These are phyloP conservation scores for Hypoxylon lienhwacheense DNA, from an alignment of 495 filamentous ascomycete species.

Conservation along the genomic window DNA sequence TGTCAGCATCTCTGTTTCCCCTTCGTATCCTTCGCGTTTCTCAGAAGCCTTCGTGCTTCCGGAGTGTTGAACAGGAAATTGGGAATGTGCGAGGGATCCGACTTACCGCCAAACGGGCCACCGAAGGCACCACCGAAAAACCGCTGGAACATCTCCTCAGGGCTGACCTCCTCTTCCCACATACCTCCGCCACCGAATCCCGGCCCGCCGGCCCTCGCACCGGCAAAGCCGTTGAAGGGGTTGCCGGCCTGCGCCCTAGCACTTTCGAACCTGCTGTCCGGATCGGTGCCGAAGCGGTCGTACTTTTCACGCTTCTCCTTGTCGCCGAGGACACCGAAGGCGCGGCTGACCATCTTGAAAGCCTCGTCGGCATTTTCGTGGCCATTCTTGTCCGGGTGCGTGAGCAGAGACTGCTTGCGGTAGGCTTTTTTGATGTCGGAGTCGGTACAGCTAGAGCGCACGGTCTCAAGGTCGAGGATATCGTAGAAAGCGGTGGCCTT, in stretches of 20 bases:
- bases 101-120: slow-evolving; percentile 62
- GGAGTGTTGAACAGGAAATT: too few species aligned
- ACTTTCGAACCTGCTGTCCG: slow-evolving; percentile 78
- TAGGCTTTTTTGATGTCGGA: slow-evolving; percentile 93
- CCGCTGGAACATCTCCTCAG: slow-evolving; percentile 92
- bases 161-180: slow-evolving; percentile 91
- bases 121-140: slow-evolving; percentile 87
- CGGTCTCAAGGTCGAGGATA: slow-evolving; percentile 68
- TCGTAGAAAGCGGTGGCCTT: slow-evolving; percentile 86
- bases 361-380: slow-evolving; percentile 95
- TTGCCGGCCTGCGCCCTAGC: slow-evolving; percentile 57
- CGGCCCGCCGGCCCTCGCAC: slow-evolving; percentile 45
- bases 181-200: slow-evolving; percentile 60
- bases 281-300: slow-evolving; percentile 87
- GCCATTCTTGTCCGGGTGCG: slow-evolving; percentile 98
- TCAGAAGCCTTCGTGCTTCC: too few species aligned
- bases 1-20: neutral
- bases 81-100: too few species aligned
- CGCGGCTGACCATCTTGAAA: slow-evolving; percentile 95
- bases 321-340: slow-evolving; percentile 92
- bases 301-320: slow-evolving; percentile 85
- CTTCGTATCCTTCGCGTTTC: neutral
- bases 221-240: slow-evolving; percentile 74
- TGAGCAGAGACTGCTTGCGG: slow-evolving; percentile 80
- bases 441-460: slow-evolving; percentile 66